Percentiles rank a stretch among this genome's conserved stretches.
These are phyloP conservation scores for Paradendryphiella salina DNA, from an alignment of 2,329 filamentous ascomycete genomes.

Conservation along the genomic window DNA sequence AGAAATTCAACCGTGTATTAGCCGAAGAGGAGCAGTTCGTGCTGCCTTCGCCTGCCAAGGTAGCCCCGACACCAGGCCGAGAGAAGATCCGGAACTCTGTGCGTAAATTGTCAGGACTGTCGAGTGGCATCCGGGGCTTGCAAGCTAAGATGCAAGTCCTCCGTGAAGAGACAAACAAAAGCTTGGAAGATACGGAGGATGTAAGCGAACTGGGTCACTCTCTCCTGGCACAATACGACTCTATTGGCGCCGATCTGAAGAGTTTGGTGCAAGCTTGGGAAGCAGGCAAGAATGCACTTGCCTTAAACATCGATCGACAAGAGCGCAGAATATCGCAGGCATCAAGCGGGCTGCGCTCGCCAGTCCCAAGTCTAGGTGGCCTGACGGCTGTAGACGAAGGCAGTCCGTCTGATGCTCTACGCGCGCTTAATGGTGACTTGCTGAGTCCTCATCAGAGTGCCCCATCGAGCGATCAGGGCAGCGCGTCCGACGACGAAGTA, in stretches of 20 bases:
- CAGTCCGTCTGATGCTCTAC: constrained; percentile 69
- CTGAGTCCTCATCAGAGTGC: constrained; percentile 49
- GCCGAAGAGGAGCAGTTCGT: constrained; percentile 71
- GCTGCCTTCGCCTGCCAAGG: constrained; percentile 61
- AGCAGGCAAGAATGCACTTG: constrained; percentile 75
- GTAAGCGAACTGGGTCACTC: constrained; percentile 73
- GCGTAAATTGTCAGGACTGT: constrained; percentile 83
- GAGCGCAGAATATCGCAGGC: constrained; percentile 63
- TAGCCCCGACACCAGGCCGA: constrained; percentile 67
- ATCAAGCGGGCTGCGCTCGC: constrained; percentile 53
- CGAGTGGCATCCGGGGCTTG: constrained; percentile 84
- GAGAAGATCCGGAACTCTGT: constrained; percentile 86
- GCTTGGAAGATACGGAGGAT: constrained; percentile 71
- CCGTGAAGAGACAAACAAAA: constrained; percentile 82
- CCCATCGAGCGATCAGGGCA: constrained; percentile 54
- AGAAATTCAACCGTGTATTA: constrained; percentile 69
- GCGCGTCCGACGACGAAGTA: constrained; percentile 70
- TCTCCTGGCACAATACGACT: constrained; percentile 89
- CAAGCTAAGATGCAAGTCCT: constrained; percentile 94
- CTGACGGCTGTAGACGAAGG: constrained; percentile 60
- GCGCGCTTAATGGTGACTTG: constrained; percentile 74
- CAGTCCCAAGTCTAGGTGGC: constrained; percentile 64
- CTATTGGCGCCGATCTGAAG: constrained; percentile 84
- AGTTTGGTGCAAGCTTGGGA: constrained; percentile 56
- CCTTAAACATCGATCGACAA: constrained; percentile 79